Percentiles rank a stretch among this genome's conserved stretches.
Conservation (phyloP, 2,329 filamentous ascomycete species). For the Pseudocercospora eumusae region DNA sequence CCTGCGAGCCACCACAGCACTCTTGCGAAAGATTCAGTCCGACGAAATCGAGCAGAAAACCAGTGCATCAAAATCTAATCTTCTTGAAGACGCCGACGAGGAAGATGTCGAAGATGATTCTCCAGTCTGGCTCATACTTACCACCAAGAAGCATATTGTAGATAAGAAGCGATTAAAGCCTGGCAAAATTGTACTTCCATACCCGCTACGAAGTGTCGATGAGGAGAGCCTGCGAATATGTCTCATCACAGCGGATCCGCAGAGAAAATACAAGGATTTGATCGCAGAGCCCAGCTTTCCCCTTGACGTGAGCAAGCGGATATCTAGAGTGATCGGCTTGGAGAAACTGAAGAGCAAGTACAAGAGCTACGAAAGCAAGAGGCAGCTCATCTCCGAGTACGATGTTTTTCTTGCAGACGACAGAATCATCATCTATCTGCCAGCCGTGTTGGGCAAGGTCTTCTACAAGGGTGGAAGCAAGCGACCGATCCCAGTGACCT, state of each 20-base stretch:
- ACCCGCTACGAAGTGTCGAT: slow-evolving; percentile 62
- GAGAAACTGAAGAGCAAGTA: slow-evolving; percentile 86
- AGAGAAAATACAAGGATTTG: slow-evolving; percentile 88
- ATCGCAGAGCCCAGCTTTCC: slow-evolving; percentile 67
- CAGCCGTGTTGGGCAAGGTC: slow-evolving; percentile 79
- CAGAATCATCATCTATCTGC: slow-evolving; percentile 71
- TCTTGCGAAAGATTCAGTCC: slow-evolving; percentile 54
- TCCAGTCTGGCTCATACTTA: slow-evolving; percentile 63
- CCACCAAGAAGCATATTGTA: slow-evolving; percentile 66
- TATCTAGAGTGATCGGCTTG: slow-evolving; percentile 70
- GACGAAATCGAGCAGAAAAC: slow-evolving; percentile 50
- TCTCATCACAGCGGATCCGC: slow-evolving; percentile 79
- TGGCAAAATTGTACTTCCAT: slow-evolving; percentile 64
- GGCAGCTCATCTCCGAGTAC: slow-evolving; percentile 81
- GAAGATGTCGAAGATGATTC: slow-evolving; percentile 49
- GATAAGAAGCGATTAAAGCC: slow-evolving; percentile 82
- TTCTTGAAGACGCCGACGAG: slow-evolving; percentile 55
- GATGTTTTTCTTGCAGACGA: slow-evolving; percentile 94
- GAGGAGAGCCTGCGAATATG: slow-evolving; percentile 65
- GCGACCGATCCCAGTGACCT: slow-evolving; percentile 78
- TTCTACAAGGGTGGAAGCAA: slow-evolving; percentile 86
- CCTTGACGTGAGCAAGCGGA: slow-evolving; percentile 49
- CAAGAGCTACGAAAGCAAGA: slow-evolving; percentile 81
- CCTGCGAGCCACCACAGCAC: slow-evolving; percentile 60
- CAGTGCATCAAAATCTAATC: slow-evolving; percentile 52